Evolutionary conservation across 108 stramenopile species (phyloP), one percentile per base, ranked within the genome.

Genomic region (Heterococcus sp.): DNA sequence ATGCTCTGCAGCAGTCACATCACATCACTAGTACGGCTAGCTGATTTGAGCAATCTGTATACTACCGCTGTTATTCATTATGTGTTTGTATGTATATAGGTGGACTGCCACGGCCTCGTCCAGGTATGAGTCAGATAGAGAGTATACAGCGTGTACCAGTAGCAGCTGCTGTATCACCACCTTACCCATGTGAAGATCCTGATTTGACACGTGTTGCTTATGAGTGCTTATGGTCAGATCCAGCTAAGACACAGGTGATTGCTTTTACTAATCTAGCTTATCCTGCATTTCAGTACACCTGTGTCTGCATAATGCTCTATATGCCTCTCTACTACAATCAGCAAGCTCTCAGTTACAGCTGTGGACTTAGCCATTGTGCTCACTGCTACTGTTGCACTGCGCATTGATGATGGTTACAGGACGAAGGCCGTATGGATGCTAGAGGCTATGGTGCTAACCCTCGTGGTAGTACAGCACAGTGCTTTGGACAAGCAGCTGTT

Each of bases 161-260:
- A 36, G 93, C 94, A 0, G 94, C 94, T 0, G 94, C 93, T n/a
- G 94, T 96, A 73, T 94, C 94, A 76, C 96, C 96, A 32, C 93
- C 93, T 27, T 95, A 94, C 75, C 93, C 93, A 68, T 92, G 94
- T 75, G 95, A 95, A 78, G 90, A 90, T 38, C 93, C 93, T 63
- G 82, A 74, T 35, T 92, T 93, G 84, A 93, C 94, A 77, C 32
- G 95, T 83, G 93, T 97, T 11, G 95, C 94, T 1, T 90, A 88
- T 33, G 96, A 97, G 82, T 97, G 96, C 74, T 92, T 97, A 63
- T 97, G 96, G 96, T 89, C 87, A 71, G 96, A 97, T 80, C 96
- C 96, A 1, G 94, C 94, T 21, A 90, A 71, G 71, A 94, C 93
- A 64, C 95, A n/a, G n/a, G n/a, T n/a, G n/a, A n/a, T n/a, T n/a